phyloP scores from a whole-genome alignment of 306 rosid genomes.

The Lupinus albus region DNA sequence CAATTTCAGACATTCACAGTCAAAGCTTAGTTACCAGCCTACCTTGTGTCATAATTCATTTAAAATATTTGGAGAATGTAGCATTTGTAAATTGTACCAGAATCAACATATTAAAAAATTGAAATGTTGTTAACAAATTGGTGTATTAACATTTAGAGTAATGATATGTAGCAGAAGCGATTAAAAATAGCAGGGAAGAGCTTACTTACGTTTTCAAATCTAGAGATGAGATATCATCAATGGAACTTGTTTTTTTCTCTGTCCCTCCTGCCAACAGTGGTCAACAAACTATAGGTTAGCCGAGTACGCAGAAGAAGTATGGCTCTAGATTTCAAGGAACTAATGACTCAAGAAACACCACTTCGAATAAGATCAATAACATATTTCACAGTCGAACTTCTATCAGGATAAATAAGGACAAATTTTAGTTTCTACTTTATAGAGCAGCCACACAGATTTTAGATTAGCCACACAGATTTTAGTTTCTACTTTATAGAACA shows the following conservation, averaged over 20 bases:
- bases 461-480: neutral
- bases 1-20: neutral
- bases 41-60: neutral
- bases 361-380: neutral
- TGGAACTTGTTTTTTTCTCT: constrained; percentile 61
- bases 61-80: neutral
- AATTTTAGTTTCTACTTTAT: constrained; percentile 1
- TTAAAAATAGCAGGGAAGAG: constrained; percentile 26
- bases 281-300: constrained; percentile 33
- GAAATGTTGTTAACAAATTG: constrained; percentile 6
- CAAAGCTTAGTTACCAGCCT: neutral
- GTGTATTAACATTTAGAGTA: constrained; percentile 7
- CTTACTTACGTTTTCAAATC: constrained; percentile 80
- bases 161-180: neutral
- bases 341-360: constrained; percentile 8
- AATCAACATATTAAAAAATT: constrained; percentile 16
- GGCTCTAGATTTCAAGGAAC: constrained; percentile 26
- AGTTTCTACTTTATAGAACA: constrained; percentile 7
- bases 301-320: neutral
- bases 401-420: neutral
- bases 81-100: constrained; percentile 2
- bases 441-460: constrained; percentile 5
- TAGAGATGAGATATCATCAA: constrained; percentile 66
- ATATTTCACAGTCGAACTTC: neutral
- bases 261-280: constrained; percentile 53